Evolutionary conservation across 305 asterid genomes (phyloP), one percentile per base, ranked within the genome.

Genomic region (Nicotiana rustica): DNA sequence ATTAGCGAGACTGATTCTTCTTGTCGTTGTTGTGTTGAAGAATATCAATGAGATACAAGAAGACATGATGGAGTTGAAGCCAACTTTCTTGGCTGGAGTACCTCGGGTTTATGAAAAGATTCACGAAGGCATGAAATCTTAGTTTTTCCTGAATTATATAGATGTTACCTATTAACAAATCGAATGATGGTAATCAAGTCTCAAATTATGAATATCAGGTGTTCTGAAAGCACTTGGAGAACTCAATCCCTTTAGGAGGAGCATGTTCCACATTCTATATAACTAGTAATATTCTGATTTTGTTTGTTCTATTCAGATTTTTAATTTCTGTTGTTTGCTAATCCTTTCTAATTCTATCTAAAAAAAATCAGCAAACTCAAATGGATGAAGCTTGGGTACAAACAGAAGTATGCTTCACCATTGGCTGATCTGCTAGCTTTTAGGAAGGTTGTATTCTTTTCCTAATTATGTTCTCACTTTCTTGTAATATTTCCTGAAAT

Each of bases 1-100:
- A 49, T 1, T 75, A 75, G 14, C 6, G 25, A 25, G 44, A 75
- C 9, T 77, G 75, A 31, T 83, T 56, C 38, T 85, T 62, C 79
- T 9, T 79, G 55, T 31, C 36, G 1, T 85, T 78, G 29, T 18
- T 59, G 57, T 83, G 68, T 25, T 44, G 83, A 86, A 96, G 99
- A 90, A 93, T 83, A 94, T 96, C 85, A 90, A 91, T 69, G 99
- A 92, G 88, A 87, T 96, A 65, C 84, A 85, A 89, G 98, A 96
- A 75, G 99, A 96, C 86, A 44, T 94, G 85, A 71, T 87, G 88
- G 98, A 91, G 86, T 69, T 96, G 89, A 93, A 90, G 90, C 99
- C 99, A 35, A 96, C 99, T 0, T 96, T 96, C 87, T 85, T 96
- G 85, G 99, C 98, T 0, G 99, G 97, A 83, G 99, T 96, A 38